These are phyloP conservation scores for Thecaphora thlaspeos DNA, from an alignment of 1,284 basidiomycete genomes.

Conservation along the genomic window DNA sequence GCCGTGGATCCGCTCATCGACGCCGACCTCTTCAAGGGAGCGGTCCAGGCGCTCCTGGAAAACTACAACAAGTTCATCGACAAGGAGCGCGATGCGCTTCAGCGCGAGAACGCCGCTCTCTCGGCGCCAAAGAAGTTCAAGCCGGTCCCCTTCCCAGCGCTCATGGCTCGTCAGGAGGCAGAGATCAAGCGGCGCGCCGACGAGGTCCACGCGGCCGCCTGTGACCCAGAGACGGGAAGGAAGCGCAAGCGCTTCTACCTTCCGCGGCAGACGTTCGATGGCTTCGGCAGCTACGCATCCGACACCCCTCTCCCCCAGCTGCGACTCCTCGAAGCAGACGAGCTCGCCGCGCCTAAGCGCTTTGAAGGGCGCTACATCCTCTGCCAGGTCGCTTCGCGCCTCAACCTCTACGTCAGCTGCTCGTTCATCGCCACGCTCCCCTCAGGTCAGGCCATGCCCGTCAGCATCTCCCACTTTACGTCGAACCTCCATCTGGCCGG, in stretches of 20 bases:
- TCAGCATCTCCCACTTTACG: constrained; percentile 52
- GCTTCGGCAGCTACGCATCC: constrained; percentile 38
- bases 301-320: constrained; percentile 26
- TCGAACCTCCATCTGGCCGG: constrained; percentile 32
- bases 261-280: constrained; percentile 47
- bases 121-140: constrained; percentile 35
- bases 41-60: constrained; percentile 49
- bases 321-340: constrained; percentile 22
- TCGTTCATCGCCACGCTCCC: constrained; percentile 44
- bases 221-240: constrained; percentile 17
- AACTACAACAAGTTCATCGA: constrained; percentile 47
- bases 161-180: constrained; percentile 43
- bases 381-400: constrained; percentile 39
- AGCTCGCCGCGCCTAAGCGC: constrained; percentile 36
- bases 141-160: constrained; percentile 39
- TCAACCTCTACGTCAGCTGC: constrained; percentile 45
- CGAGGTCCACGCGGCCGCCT: constrained; percentile 17
- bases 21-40: constrained; percentile 51
- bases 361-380: constrained; percentile 42
- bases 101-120: constrained; percentile 22
- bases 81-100: constrained; percentile 32
- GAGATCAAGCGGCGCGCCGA: constrained; percentile 43
- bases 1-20: constrained; percentile 38
- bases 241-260: constrained; percentile 29
- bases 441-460: constrained; percentile 34